Base-by-base conservation (phyloP, 495 filamentous ascomycete species). In the Terfezia boudieri region DNA sequence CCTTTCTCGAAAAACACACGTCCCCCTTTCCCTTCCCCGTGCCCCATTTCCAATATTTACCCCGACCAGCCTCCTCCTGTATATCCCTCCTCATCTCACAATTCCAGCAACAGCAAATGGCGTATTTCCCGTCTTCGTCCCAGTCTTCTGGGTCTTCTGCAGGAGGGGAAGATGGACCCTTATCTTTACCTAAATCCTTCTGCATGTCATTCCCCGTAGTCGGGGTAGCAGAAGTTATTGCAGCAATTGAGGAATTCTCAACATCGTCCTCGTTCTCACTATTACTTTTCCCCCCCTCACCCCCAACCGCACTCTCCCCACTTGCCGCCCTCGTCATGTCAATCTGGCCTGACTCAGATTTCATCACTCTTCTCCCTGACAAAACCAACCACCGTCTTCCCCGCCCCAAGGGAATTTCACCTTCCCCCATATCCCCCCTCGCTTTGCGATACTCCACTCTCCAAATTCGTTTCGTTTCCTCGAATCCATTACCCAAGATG, bases 401-500 rank as follows among this genome's bases (percentile, higher is more conserved):
- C 53, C 50, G 55, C 60, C 50, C 36, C 35, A 52, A 60, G 49
- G 49, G 63, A 55, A 4, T 26, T 32, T 36, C n/a, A 3, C 51
- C 62, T 53, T 32, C 53, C 57, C n/a, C 41, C 53, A 23, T 55
- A 50, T 22, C 43, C 32, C 53, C 55, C 61, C 32, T 59, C 53
- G 36, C 60, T 54, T 49, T 59, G 61, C 41, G 26, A 32, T 32
- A 32, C 26, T 54, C 59, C 49, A 53, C 36, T 38, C 50, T 69
- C 64, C 86, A 93, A 10, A 61, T 67, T 59, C 77, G 80, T 64
- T 70, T 75, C 0, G 87, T 94, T 79, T 81, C 84, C 62, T 77
- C 77, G 58, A 92, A 89, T 46, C 72, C 71, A 12, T 68, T 67
- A 50, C 73, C 76, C 32, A 92, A 71, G 20, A 68, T 69, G 43